Conservation (phyloP, 305 asterid genomes). For the Nicotiana rustica region DNA sequence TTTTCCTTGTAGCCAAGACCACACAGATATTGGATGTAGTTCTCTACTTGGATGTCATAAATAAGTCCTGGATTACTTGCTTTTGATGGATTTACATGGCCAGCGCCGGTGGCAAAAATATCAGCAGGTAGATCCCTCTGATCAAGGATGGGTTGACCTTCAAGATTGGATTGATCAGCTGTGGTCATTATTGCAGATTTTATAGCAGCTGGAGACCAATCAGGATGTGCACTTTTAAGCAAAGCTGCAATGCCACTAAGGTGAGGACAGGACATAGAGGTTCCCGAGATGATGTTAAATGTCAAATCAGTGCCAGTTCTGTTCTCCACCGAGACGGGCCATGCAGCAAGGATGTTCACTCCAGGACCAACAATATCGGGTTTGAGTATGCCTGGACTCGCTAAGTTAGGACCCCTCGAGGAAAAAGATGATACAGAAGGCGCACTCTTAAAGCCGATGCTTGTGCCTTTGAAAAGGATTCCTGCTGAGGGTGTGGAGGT, state of each 20-base stretch:
- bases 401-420: conserved; percentile 63
- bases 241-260: conserved; percentile 59
- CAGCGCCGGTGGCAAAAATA: conserved; percentile 57
- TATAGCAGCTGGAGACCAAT: conserved; percentile 68
- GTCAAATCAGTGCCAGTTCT: conserved; percentile 42
- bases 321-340: conserved; percentile 58
- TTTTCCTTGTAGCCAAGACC: conserved; percentile 51
- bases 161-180: conserved; percentile 41
- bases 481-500: conserved; percentile 50
- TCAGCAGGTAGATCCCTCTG: conserved; percentile 46
- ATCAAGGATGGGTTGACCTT: conserved; percentile 40
- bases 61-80: conserved; percentile 63
- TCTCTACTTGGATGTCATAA: conserved; percentile 49
- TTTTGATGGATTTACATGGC: conserved; percentile 58
- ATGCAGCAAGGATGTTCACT: conserved; percentile 62
- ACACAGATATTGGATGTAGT: conserved; percentile 62
- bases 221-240: conserved; percentile 62
- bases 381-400: conserved; percentile 61
- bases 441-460: conserved; percentile 42
- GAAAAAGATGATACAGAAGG: conserved; percentile 60
- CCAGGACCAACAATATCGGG: conserved; percentile 72
- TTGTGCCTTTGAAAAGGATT: conserved; percentile 51
- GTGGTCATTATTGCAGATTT: conserved; percentile 69
- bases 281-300: conserved; percentile 61
- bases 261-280: conserved; percentile 74